Conservation (phyloP, 805 yeast species). For the Jamesozyma lodderae region DNA sequence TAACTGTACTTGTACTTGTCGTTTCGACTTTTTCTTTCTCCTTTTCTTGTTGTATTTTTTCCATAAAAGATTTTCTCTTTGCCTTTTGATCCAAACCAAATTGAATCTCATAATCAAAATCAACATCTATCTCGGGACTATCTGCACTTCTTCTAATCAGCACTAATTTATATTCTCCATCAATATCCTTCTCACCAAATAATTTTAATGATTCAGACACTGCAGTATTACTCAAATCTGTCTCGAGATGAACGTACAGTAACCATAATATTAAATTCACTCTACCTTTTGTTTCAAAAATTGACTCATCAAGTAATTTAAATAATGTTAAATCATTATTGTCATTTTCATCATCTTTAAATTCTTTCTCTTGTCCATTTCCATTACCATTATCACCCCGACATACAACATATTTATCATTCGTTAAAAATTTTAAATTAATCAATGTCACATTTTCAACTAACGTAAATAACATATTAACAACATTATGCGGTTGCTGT, state of each 20-base stretch:
- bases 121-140: conserved; percentile 18
- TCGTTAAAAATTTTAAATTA: conserved; percentile 26
- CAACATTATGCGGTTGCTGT: conserved; percentile 46
- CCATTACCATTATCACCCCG: conserved; percentile 17
- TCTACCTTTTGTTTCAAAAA: conserved; percentile 54
- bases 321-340: conserved; percentile 42
- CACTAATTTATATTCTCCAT: background rate
- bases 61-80: conserved; percentile 22
- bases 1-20: too few relatives aligned
- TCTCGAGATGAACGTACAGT: conserved; percentile 70
- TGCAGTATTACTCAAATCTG: conserved; percentile 47
- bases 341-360: conserved; percentile 15
- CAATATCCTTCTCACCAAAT: conserved; percentile 10
- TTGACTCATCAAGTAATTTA: conserved; percentile 61
- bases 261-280: conserved; percentile 77
- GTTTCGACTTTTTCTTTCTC: too few relatives aligned
- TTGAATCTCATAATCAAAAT: conserved; percentile 21
- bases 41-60: conserved; percentile 6
- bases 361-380: conserved; percentile 3
- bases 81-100: conserved; percentile 22
- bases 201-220: conserved; percentile 25
- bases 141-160: conserved; percentile 9
- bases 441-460: conserved; percentile 55
- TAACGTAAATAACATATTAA: conserved; percentile 65
- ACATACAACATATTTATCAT: conserved; percentile 15